Conservation (phyloP, 2,329 filamentous ascomycete genomes). For the Sporothrix inflata region DNA sequence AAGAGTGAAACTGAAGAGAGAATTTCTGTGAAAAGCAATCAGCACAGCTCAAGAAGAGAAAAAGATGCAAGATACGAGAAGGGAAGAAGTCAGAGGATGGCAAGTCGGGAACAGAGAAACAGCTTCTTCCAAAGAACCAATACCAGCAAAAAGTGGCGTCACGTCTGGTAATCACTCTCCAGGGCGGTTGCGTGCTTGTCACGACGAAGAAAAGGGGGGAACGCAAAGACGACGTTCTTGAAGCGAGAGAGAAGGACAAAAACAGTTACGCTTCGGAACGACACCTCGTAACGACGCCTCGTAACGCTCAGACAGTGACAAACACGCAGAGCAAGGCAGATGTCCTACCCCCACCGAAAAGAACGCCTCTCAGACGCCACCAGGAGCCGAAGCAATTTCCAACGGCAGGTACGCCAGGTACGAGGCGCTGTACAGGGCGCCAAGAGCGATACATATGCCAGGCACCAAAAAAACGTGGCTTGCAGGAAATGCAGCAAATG, state of each 20-base stretch:
- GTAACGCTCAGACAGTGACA: background rate
- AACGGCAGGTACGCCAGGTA: background rate
- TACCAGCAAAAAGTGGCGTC: background rate
- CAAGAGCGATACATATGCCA: background rate
- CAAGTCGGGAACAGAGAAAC: too few relatives aligned
- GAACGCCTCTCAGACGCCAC: constrained; percentile 1
- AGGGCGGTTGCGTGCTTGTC: background rate
- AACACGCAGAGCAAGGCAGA: background rate
- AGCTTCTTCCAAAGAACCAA: background rate
- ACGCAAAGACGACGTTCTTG: too few relatives aligned
- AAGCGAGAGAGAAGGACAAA: background rate
- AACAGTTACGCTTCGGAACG: background rate
- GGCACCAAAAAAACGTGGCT: background rate
- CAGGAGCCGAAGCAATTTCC: constrained; percentile 7
- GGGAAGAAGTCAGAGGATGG: too few relatives aligned
- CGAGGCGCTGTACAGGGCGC: background rate
- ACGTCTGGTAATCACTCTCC: background rate
- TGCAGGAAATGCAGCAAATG: background rate
- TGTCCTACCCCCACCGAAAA: background rate
- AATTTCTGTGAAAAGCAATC: too few relatives aligned
- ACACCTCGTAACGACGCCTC: background rate
- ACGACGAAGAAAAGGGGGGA: background rate
- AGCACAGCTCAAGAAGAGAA: too few relatives aligned
- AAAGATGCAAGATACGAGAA: too few relatives aligned
- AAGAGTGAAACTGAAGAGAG: too few relatives aligned